Evolutionary conservation across 140 eudicot species (phyloP).

Genomic region (Bidens hawaiensis): DNA sequence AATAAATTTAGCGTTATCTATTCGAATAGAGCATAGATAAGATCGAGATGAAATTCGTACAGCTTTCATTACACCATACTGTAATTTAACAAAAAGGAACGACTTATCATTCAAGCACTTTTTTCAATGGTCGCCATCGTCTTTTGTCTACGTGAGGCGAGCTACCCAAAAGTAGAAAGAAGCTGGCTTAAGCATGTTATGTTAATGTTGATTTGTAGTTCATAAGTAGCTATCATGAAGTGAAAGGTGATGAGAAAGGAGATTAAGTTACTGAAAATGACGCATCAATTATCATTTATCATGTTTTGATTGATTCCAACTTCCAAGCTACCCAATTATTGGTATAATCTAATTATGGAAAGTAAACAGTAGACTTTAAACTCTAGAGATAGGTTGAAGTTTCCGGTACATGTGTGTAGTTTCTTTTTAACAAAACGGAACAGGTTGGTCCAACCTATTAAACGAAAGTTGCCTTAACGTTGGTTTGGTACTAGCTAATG

Average conservation of each 20-base stretch:
- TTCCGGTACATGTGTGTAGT: no score
- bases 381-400: no score
- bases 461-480: no score
- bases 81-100: no score
- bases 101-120: neutral
- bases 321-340: conserved; percentile 16
- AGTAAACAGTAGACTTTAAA: neutral
- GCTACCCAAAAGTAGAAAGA: neutral
- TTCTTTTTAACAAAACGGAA: no score
- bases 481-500: no score
- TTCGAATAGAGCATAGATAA: no score
- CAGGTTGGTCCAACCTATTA: no score
- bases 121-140: neutral
- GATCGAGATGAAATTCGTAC: no score
- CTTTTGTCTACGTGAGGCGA: neutral
- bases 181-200: neutral
- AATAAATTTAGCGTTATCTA: no score
- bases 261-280: conserved; percentile 19
- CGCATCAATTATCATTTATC: conserved; percentile 17
- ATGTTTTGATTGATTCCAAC: conserved; percentile 28
- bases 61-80: no score
- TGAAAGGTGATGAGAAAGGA: conserved; percentile 18
- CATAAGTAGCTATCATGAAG: conserved; percentile 23
- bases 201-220: conserved; percentile 17
- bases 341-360: neutral